phyloP scores from a whole-genome alignment of 2,329 filamentous ascomycete genomes.

The Diplodia mutila region DNA sequence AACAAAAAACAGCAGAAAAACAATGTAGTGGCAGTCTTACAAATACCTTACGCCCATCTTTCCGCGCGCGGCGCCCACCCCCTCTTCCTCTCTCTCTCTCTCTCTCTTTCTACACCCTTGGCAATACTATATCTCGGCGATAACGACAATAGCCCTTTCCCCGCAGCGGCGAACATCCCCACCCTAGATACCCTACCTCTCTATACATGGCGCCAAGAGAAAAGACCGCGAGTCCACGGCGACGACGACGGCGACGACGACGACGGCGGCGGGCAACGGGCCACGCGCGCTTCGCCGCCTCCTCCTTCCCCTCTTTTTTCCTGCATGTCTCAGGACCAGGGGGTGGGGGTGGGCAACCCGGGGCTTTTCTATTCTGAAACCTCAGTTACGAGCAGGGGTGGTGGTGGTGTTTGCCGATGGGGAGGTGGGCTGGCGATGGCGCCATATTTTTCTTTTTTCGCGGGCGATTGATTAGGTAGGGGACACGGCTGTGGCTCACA shows the following conservation, averaged over 20 bases:
- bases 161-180: background rate
- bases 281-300: too few species aligned
- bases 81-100: too few species aligned
- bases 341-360: background rate
- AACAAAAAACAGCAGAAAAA: too few species aligned
- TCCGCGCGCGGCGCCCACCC: too few species aligned
- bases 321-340: background rate
- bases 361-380: background rate
- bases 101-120: too few species aligned
- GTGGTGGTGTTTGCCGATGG: background rate
- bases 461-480: background rate
- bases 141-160: background rate
- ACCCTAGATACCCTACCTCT: too few species aligned
- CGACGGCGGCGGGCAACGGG: too few species aligned
- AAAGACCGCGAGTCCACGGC: background rate
- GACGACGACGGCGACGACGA: background rate
- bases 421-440: slow-evolving; percentile 2
- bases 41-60: too few species aligned
- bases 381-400: background rate
- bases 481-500: background rate
- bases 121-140: background rate
- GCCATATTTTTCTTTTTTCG: background rate
- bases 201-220: background rate
- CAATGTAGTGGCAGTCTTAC: too few species aligned
- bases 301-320: background rate